Base-by-base conservation (phyloP, 306 rosid genomes). In the Argentina anserina region DNA sequence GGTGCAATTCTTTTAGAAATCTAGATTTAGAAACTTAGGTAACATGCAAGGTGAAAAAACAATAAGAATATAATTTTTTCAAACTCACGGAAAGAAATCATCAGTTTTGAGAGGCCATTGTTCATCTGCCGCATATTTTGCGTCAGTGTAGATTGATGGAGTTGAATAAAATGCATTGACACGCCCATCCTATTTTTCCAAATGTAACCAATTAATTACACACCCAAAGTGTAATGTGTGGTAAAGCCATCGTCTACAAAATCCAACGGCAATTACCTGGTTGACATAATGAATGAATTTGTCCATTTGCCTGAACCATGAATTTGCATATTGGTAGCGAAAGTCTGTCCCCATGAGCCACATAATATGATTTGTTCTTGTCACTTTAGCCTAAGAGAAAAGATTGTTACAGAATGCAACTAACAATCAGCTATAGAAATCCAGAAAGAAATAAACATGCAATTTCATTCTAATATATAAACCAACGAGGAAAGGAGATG, bases 251-350 rank as follows among this genome's bases (percentile, higher is more conserved):
- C 20, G 46, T 52, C 12, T 5, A 39, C 49, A 21, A 18, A 15
- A 18, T n/a, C 36, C 26, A 9, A 25, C 9, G 34, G 68, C 8
- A 31, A 31, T 4, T 46, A 93, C 98, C 91, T 86, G 86, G 82
- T 93, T 93, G 81, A 88, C 91, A 58, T 93, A 90, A 84, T 90
- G 98, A 80, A 93, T 88, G 80, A 93, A 93, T 83, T 93, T 93
- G 84, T 93, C 98, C 91, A 93, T 93, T 82, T 93, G 98, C 82
- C 93, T 88, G 88, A 93, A 93, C 98, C 98, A 93, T 20, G 98
- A 85, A 80, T 88, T 85, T 71, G 91, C 97, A 81, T 90, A 93
- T 75, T 93, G 98, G 87, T 84, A 93, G 34, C 95, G 95, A 69
- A 93, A 93, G 85, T 93, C 98, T 52, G 97, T 90, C 61, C 98